Conservation (phyloP, 306 rosid species). For the Rosa multiflora region DNA sequence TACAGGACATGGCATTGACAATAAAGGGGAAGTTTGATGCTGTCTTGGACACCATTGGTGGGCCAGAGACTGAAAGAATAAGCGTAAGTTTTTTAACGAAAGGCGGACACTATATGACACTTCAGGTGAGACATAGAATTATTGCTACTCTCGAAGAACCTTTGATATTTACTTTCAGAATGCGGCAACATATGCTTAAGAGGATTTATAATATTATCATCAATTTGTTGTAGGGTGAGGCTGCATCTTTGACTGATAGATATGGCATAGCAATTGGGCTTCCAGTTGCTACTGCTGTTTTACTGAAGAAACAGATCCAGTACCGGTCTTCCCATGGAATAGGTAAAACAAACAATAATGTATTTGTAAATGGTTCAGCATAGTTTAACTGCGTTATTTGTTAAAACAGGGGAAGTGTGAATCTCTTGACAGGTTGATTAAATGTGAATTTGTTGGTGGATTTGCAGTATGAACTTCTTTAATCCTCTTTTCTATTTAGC, state of each 20-base stretch:
- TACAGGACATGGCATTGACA: constrained; percentile 61
- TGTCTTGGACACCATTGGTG: constrained; percentile 95
- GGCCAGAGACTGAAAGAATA: constrained; percentile 67
- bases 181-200: constrained; percentile 12
- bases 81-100: constrained; percentile 71
- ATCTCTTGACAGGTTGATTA: not conserved
- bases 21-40: constrained; percentile 90
- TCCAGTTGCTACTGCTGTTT: constrained; percentile 55
- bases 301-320: constrained; percentile 59
- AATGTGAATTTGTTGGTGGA: not conserved
- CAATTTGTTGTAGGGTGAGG: constrained; percentile 68
- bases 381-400: not conserved
- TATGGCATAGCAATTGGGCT: constrained; percentile 75
- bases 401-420: not conserved
- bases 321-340: constrained; percentile 71
- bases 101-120: constrained; percentile 99
- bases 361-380: not conserved
- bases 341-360: constrained; percentile 46
- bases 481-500: not conserved
- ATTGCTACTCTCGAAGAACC: not conserved
- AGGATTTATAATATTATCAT: constrained; percentile 19
- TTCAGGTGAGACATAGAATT: constrained; percentile 64
- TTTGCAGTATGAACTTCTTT: not conserved
- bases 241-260: constrained; percentile 76
- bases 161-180: not conserved